Conservation (phyloP, 768 basidiomycete species). For the Chalciporus chontae region DNA sequence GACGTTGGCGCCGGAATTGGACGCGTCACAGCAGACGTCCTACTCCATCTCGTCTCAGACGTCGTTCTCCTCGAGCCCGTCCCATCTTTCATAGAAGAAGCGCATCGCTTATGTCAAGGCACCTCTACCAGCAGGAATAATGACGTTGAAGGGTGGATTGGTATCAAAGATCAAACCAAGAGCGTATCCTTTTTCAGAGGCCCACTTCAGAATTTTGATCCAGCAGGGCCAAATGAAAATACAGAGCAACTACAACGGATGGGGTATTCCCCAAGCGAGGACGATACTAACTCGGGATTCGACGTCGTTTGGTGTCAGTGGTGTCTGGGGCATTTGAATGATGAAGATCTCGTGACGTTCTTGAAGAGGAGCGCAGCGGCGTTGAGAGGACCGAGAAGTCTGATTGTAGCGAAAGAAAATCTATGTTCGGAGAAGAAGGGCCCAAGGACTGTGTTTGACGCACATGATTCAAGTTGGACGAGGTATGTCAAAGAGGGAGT, state of each 20-base stretch:
- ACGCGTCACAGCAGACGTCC: slow-evolving; percentile 82
- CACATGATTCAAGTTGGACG: slow-evolving; percentile 86
- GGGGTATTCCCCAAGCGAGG: slow-evolving; percentile 58
- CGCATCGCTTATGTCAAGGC: slow-evolving; percentile 40
- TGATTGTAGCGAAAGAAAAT: slow-evolving; percentile 93
- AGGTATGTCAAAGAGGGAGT: slow-evolving; percentile 46
- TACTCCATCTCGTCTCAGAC: slow-evolving; percentile 84
- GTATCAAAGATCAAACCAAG: slow-evolving; percentile 57
- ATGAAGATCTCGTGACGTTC: slow-evolving; percentile 75
- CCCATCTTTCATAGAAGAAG: slow-evolving; percentile 69
- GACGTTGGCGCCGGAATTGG: slow-evolving; percentile 96
- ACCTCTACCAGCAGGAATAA: slow-evolving; percentile 33
- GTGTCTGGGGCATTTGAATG: slow-evolving; percentile 87
- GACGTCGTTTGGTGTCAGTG: slow-evolving; percentile 97
- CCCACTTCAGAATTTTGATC: slow-evolving; percentile 81
- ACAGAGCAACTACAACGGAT: slow-evolving; percentile 59
- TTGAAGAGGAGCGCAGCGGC: slow-evolving; percentile 60
- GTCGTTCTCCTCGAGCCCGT: slow-evolving; percentile 92
- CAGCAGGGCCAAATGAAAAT: slow-evolving; percentile 38
- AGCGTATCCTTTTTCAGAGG: slow-evolving; percentile 79
- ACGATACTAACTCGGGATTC: slow-evolving; percentile 58
- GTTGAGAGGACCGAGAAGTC: slow-evolving; percentile 48
- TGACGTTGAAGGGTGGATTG: slow-evolving; percentile 52
- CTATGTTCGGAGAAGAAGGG: slow-evolving; percentile 63
- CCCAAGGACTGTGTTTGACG: slow-evolving; percentile 64